Percentiles rank a stretch among this genome's conserved stretches.
phyloP scores from a whole-genome alignment of 2,329 filamentous ascomycete species.

The Acarospora socialis region DNA sequence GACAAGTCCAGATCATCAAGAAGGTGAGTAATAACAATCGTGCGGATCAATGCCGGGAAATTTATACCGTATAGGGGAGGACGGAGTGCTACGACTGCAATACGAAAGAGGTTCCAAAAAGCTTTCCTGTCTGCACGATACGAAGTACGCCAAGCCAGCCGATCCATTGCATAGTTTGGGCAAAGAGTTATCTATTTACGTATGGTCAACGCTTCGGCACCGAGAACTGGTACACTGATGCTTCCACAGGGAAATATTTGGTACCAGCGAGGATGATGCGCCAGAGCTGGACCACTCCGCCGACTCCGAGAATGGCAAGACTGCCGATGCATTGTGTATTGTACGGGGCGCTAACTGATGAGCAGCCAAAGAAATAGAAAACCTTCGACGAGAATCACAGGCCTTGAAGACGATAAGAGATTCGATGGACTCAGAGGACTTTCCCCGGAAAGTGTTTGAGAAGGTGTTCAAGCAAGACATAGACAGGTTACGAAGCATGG shows the following conservation, averaged over 20 bases:
- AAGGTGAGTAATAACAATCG: constrained; percentile 34
- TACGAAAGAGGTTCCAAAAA: constrained; percentile 77
- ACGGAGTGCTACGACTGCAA: constrained; percentile 97
- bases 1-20: constrained; percentile 92
- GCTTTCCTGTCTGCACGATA: constrained; percentile 93
- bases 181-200: constrained; percentile 88
- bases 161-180: constrained; percentile 98
- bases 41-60: constrained; percentile 1
- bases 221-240: constrained; percentile 16
- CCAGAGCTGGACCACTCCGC: constrained; percentile 65
- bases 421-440: constrained; percentile 64
- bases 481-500: constrained; percentile 65
- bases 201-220: constrained; percentile 1
- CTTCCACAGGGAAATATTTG: constrained; percentile 60
- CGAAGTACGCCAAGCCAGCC: constrained; percentile 90
- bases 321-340: background rate
- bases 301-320: constrained; percentile 61
- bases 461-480: constrained; percentile 88
- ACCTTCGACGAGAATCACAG: constrained; percentile 68
- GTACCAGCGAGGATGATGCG: constrained; percentile 73
- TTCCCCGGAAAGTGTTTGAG: constrained; percentile 69
- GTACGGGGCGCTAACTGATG: constrained; percentile 13
- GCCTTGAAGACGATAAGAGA: constrained; percentile 71
- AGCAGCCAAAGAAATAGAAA: constrained; percentile 64
- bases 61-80: constrained; percentile 43